Conservation (phyloP, 805 yeast species). For the Isabelozyma gotoi region DNA sequence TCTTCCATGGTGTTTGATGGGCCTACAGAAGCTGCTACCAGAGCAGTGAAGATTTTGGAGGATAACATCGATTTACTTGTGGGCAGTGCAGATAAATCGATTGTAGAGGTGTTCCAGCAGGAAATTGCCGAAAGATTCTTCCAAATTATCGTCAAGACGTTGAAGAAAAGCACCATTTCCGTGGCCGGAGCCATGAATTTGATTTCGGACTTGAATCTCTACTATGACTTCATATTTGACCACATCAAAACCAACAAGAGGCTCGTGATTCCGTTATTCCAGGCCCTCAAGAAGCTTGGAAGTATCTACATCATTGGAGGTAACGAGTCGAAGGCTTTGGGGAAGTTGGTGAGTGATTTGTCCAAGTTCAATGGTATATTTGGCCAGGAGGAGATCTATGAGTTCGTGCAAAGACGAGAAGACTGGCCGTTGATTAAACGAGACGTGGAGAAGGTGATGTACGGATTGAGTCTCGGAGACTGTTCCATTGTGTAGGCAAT, state of each 20-base stretch:
- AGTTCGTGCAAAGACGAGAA: slow-evolving; percentile 79
- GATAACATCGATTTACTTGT: slow-evolving; percentile 71
- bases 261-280: slow-evolving; percentile 71
- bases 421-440: slow-evolving; percentile 80
- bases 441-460: slow-evolving; percentile 92
- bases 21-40: slow-evolving; percentile 62
- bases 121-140: slow-evolving; percentile 90
- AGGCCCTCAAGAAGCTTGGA: slow-evolving; percentile 80
- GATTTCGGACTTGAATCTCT: slow-evolving; percentile 77
- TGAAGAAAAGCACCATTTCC: slow-evolving; percentile 70
- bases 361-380: slow-evolving; percentile 86
- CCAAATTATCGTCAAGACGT: slow-evolving; percentile 68
- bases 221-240: slow-evolving; percentile 62
- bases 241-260: slow-evolving; percentile 57
- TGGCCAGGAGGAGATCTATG: slow-evolving; percentile 91
- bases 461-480: slow-evolving; percentile 82
- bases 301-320: slow-evolving; percentile 74
- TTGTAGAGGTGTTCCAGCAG: slow-evolving; percentile 89
- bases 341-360: slow-evolving; percentile 77
- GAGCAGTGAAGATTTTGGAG: slow-evolving; percentile 60
- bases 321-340: slow-evolving; percentile 77
- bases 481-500: slow-evolving; percentile 54
- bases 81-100: slow-evolving; percentile 83
- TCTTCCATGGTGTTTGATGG: slow-evolving; percentile 22
- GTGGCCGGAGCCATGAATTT: slow-evolving; percentile 80